A percentile compares a stretch with the other conserved stretches of the same genome.
Evolutionary conservation across 169 alveolate species (phyloP).

Genomic region (Eimeria sp.): DNA sequence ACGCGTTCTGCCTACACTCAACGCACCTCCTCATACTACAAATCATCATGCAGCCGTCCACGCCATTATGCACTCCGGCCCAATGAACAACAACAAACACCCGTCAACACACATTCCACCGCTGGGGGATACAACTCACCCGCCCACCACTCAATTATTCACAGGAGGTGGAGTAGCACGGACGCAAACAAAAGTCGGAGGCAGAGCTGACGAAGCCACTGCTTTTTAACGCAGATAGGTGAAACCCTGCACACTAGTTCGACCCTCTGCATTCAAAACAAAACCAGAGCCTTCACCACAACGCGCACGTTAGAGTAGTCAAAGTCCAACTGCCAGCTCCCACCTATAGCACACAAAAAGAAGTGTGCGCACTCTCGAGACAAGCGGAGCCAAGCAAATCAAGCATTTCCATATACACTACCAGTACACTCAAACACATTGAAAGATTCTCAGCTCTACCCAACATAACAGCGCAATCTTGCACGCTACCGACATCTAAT

Average conservation of each 20-base stretch:
- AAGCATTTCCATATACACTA: neutral
- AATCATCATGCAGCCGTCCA: too few relatives aligned
- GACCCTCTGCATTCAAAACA: neutral
- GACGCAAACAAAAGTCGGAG: too few relatives aligned
- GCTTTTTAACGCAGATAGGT: too few relatives aligned
- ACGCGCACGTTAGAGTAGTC: neutral
- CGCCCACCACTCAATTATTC: too few relatives aligned
- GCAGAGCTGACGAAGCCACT: neutral
- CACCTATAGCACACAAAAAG: neutral
- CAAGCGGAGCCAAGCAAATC: neutral
- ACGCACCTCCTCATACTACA: too few relatives aligned
- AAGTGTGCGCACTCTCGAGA: neutral
- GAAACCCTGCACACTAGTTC: neutral
- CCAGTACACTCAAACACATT: neutral
- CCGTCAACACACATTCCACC: too few relatives aligned
- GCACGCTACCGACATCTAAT: neutral
- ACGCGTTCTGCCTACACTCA: too few relatives aligned
- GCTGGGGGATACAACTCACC: too few relatives aligned
- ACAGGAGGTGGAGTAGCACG: too few relatives aligned
- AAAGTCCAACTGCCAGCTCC: neutral
- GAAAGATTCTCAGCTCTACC: neutral
- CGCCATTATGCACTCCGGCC: too few relatives aligned
- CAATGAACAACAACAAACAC: too few relatives aligned
- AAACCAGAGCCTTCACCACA: neutral
- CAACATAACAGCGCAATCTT: neutral